Evolutionary conservation across 495 filamentous ascomycete genomes (phyloP).

Genomic region (Podospora sp.): DNA sequence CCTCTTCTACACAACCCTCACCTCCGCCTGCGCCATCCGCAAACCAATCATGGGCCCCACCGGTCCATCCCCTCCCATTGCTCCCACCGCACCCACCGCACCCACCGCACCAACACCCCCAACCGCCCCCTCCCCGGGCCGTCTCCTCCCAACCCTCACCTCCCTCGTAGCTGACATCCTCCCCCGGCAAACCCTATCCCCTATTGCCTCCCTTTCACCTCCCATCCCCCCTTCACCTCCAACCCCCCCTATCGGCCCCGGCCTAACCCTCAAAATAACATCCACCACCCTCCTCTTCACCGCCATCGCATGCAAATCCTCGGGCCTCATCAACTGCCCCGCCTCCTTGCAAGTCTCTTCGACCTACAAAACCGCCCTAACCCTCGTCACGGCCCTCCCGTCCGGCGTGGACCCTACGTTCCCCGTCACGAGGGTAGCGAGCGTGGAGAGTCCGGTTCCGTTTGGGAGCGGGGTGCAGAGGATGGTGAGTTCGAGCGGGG

Average conservation of each 20-base stretch:
- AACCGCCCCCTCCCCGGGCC: too few species aligned
- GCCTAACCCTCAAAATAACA: conserved; percentile 42
- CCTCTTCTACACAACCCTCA: conserved; percentile 57
- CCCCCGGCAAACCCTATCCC: too few species aligned
- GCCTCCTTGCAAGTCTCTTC: conserved; percentile 46
- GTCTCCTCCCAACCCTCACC: too few species aligned
- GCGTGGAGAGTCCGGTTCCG: conserved; percentile 3
- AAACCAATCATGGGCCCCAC: conserved; percentile 26
- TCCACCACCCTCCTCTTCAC: conserved; percentile 41
- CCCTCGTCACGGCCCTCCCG: conserved; percentile 41
- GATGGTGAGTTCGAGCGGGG: conserved; percentile 3
- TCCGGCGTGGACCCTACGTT: conserved; percentile 42
- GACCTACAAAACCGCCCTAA: conserved; percentile 35
- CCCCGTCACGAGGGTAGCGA: conserved; percentile 32
- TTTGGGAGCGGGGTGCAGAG: conserved; percentile 9
- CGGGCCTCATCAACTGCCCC: conserved; percentile 51
- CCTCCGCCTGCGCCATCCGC: conserved; percentile 45
- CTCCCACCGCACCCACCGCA: not conserved
- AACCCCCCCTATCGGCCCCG: conserved; percentile 27
- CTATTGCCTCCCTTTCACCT: too few species aligned
- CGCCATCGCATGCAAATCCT: conserved; percentile 41
- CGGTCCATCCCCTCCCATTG: conserved; percentile 17
- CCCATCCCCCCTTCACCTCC: not conserved
- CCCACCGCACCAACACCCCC: too few species aligned
- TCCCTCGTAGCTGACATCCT: too few species aligned